Evolutionary conservation across 1,284 basidiomycete genomes (phyloP).

Genomic region (Leucocoprinus gongylophorus): DNA sequence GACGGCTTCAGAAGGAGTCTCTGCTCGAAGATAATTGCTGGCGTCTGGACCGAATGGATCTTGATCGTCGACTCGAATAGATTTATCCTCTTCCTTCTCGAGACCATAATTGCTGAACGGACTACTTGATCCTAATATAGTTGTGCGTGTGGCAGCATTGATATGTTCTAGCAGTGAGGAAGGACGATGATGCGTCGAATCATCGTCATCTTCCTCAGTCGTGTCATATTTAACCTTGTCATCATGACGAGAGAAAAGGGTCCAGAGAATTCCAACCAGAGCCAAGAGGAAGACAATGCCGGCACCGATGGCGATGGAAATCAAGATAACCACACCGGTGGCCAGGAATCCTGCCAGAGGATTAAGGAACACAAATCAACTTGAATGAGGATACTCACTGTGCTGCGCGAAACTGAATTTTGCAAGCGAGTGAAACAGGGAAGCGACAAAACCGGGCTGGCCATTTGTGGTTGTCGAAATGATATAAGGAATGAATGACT

Average conservation of each 20-base stretch:
- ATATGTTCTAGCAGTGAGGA: constrained; percentile 81
- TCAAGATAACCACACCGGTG: constrained; percentile 89
- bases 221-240: constrained; percentile 58
- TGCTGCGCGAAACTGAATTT: constrained; percentile 68
- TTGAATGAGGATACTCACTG: constrained; percentile 42
- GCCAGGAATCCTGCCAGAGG: constrained; percentile 74
- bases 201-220: constrained; percentile 64
- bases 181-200: constrained; percentile 65
- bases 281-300: constrained; percentile 92
- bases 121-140: constrained; percentile 55
- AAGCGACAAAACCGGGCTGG: constrained; percentile 64
- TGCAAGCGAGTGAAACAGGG: constrained; percentile 76
- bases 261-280: constrained; percentile 84
- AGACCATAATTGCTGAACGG: constrained; percentile 41
- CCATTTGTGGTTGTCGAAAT: constrained; percentile 65
- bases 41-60: constrained; percentile 66
- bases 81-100: constrained; percentile 50
- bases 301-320: constrained; percentile 94
- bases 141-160: constrained; percentile 77
- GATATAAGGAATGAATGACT: constrained; percentile 79
- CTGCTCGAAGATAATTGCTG: constrained; percentile 66
- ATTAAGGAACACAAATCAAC: constrained; percentile 7
- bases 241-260: constrained; percentile 75
- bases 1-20: constrained; percentile 70
- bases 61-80: constrained; percentile 29